Base-by-base conservation (phyloP, 352 stramenopile genomes). In the Globisporangium radiosum region DNA sequence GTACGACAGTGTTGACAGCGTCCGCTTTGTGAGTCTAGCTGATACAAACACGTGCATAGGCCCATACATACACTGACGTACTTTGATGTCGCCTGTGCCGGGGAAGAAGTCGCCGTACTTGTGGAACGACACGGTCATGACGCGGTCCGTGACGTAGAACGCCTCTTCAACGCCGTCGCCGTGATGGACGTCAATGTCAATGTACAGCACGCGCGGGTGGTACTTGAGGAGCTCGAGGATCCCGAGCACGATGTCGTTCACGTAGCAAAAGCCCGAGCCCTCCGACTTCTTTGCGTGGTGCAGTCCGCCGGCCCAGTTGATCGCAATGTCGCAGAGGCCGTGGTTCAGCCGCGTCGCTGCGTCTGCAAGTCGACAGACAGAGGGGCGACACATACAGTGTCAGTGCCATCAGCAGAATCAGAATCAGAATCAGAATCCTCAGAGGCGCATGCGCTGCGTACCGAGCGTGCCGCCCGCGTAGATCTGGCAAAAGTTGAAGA, bases 171-270 rank as follows among this genome's bases (percentile, higher is more conserved):
- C 97, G 40, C 96, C 97, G 69, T 99, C 97, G 42, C 96, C 97
- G 74, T 99, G 97, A 75, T 99, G 97, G 66, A 99, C 98, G 71
- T 99, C 97, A 85, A 99, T 99, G 75, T 99, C 97, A 63, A 99
- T 99, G 76, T 99, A 99, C 33, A 99, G 76, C 36, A 99, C 97
- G 55, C 97, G 88, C 62, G 97, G 83, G 71, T 99, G 94, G 47
- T 79, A 85, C 74, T 99, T 99, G 33, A 99, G 78, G 17, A 99
- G 73, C 68, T 99, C 97, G 39, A 99, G 68, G 73, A 99, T 99
- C 38, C 94, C 97, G 33, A 99, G 76, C 43, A 99, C 97, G 65
- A 94, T 98, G 75, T 99, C 97, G 73, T 99, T 99, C 49, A 99
- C 93, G 72, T 99, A 99, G 77, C 97, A 99, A 73, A 99, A 99